These are phyloP conservation scores for Alternaria incomplexa DNA, from an alignment of 2,329 filamentous ascomycete genomes.

Conservation along the genomic window DNA sequence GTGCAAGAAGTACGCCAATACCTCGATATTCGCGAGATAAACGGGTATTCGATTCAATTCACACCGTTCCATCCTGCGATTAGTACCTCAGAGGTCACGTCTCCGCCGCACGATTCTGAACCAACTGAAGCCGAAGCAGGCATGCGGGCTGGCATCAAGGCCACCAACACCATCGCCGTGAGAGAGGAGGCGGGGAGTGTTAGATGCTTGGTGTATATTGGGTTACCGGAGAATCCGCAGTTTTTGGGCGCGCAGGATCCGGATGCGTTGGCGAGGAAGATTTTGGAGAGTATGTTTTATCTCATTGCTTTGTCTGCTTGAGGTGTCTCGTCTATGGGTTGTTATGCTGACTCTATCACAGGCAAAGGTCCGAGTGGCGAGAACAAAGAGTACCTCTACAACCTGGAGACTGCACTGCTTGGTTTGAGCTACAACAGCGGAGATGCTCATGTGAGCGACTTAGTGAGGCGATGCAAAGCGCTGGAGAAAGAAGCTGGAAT, in stretches of 20 bases:
- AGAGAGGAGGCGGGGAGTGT: not conserved
- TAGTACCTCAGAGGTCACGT: constrained; percentile 33
- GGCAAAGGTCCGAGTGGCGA: constrained; percentile 77
- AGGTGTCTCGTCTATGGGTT: not conserved
- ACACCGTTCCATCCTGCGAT: constrained; percentile 76
- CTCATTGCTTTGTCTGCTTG: not conserved
- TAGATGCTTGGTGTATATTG: constrained; percentile 83
- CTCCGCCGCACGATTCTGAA: not conserved
- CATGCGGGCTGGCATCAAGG: constrained; percentile 31
- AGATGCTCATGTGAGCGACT: constrained; percentile 83
- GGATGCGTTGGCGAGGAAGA: constrained; percentile 78
- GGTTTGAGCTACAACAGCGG: constrained; percentile 76
- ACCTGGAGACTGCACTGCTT: constrained; percentile 76
- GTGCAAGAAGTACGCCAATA: constrained; percentile 85
- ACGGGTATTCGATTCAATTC: constrained; percentile 94
- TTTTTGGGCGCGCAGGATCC: constrained; percentile 86
- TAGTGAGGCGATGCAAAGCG: constrained; percentile 73
- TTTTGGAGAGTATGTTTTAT: constrained; percentile 65
- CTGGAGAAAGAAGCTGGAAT: constrained; percentile 57
- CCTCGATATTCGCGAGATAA: constrained; percentile 95
- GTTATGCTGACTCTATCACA: not conserved
- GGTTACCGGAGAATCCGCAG: constrained; percentile 89
- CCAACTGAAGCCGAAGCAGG: not conserved
- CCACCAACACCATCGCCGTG: constrained; percentile 41
- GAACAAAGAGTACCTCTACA: constrained; percentile 88